These are phyloP conservation scores for Chalciporus piperatus DNA, from an alignment of 768 basidiomycete species.

Conservation along the genomic window DNA sequence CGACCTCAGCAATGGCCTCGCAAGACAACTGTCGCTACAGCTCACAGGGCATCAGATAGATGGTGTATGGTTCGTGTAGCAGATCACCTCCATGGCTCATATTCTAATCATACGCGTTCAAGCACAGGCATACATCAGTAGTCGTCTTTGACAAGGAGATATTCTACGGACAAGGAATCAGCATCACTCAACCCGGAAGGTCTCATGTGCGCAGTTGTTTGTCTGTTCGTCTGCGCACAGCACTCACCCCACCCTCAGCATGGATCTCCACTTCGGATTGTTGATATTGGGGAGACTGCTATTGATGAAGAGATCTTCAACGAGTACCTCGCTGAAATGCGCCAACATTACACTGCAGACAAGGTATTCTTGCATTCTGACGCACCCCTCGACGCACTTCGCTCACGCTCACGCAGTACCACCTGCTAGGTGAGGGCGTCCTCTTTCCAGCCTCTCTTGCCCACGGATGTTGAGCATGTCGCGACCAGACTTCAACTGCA, in stretches of 20 bases:
- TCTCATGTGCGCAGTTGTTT: constrained; percentile 64
- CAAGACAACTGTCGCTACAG: constrained; percentile 71
- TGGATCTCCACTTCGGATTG: constrained; percentile 64
- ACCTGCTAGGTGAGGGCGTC: constrained; percentile 62
- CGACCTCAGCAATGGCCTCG: constrained; percentile 87
- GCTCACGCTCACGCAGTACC: constrained; percentile 53
- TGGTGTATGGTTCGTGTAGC: constrained; percentile 73
- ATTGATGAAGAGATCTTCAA: constrained; percentile 83
- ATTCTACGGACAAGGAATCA: constrained; percentile 89
- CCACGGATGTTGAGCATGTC: not conserved
- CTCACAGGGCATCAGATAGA: constrained; percentile 89
- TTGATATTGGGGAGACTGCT: constrained; percentile 76
- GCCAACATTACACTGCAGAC: constrained; percentile 82
- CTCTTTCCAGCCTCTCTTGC: not conserved
- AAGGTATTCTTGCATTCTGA: constrained; percentile 48
- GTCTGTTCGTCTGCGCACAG: not conserved
- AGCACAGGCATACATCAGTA: constrained; percentile 84
- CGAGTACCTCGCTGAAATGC: constrained; percentile 77
- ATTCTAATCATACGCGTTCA: constrained; percentile 11
- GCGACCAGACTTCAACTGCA: constrained; percentile 83
- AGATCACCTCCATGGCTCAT: not conserved
- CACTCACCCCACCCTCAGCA: constrained; percentile 45
- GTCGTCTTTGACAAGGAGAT: constrained; percentile 84
- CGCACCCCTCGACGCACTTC: not conserved
- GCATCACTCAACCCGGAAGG: constrained; percentile 63